A percentile compares a stretch with the other conserved stretches of the same genome.
These are phyloP conservation scores for Monosporascus sp. DNA, from an alignment of 2,329 filamentous ascomycete genomes.

Conservation along the genomic window DNA sequence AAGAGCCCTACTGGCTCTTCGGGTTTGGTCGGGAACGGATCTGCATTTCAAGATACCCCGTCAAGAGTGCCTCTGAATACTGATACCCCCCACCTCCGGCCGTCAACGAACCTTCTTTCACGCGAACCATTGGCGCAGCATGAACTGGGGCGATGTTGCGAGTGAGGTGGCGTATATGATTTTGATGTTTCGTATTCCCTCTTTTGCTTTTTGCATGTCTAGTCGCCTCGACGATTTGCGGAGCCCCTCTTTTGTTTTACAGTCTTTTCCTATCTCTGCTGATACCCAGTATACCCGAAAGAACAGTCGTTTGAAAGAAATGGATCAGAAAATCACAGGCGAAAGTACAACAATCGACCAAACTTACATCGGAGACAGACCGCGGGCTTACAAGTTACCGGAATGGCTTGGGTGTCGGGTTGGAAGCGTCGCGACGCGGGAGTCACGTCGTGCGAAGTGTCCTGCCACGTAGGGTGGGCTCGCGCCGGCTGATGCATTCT, in stretches of 20 bases:
- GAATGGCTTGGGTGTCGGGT: conserved; percentile 9
- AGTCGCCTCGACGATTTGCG: conserved; percentile 19
- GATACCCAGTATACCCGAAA: conserved; percentile 33
- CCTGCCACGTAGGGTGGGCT: conserved; percentile 21
- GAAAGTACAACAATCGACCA: background rate
- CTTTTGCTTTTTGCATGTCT: conserved; percentile 29
- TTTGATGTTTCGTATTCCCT: conserved; percentile 14
- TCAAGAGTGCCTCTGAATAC: conserved; percentile 28
- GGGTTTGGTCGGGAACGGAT: conserved; percentile 31
- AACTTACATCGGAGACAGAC: background rate
- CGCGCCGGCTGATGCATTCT: conserved; percentile 19
- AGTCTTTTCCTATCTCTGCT: conserved; percentile 27
- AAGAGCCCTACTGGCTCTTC: conserved; percentile 24
- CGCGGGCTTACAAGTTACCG: background rate
- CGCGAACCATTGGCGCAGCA: conserved; percentile 14
- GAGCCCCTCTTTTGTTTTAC: conserved; percentile 21
- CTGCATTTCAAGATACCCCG: conserved; percentile 34
- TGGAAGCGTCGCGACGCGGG: conserved; percentile 13
- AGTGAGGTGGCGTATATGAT: conserved; percentile 23
- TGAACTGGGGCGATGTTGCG: conserved; percentile 17
- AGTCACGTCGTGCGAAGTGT: conserved; percentile 16
- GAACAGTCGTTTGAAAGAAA: conserved; percentile 25
- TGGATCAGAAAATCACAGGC: conserved; percentile 18
- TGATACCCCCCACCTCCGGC: conserved; percentile 27
- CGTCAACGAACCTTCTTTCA: conserved; percentile 14